phyloP scores from a whole-genome alignment of 2,329 filamentous ascomycete species.

The Blastomyces parvus region DNA sequence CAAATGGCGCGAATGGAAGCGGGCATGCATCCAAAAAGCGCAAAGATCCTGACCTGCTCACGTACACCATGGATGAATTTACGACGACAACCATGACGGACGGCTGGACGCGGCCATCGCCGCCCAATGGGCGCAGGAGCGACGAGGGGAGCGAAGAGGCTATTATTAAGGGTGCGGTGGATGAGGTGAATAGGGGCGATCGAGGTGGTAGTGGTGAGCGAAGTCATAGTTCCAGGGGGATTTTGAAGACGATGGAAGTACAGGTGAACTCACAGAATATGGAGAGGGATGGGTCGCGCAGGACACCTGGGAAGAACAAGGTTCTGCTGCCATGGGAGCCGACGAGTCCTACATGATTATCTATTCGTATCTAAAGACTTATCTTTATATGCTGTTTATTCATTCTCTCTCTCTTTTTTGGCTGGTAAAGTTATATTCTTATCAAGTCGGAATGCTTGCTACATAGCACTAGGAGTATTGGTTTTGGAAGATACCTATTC shows the following conservation, averaged over 20 bases:
- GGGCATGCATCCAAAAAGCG: neutral
- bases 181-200: neutral
- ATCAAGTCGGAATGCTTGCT: neutral
- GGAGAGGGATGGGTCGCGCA: neutral
- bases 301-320: neutral
- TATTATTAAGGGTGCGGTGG: neutral
- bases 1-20: neutral
- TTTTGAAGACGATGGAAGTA: constrained; percentile 13
- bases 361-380: neutral
- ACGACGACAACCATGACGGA: constrained; percentile 5
- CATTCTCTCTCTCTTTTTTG: neutral
- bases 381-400: neutral
- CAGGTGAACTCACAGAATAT: constrained; percentile 5
- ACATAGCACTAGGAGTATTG: neutral
- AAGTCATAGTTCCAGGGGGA: constrained; percentile 2
- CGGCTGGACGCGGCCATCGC: neutral
- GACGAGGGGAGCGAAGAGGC: constrained; percentile 6
- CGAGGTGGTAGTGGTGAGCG: neutral
- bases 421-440: neutral
- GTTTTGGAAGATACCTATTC: neutral
- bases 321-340: constrained; percentile 3
- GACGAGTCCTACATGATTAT: neutral
- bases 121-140: neutral
- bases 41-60: neutral
- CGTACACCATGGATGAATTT: constrained; percentile 4